Percentiles rank a stretch among this genome's conserved stretches.
Evolutionary conservation across 1,284 basidiomycete genomes (phyloP).

Genomic region (Tetrapyrgos nigripes): DNA sequence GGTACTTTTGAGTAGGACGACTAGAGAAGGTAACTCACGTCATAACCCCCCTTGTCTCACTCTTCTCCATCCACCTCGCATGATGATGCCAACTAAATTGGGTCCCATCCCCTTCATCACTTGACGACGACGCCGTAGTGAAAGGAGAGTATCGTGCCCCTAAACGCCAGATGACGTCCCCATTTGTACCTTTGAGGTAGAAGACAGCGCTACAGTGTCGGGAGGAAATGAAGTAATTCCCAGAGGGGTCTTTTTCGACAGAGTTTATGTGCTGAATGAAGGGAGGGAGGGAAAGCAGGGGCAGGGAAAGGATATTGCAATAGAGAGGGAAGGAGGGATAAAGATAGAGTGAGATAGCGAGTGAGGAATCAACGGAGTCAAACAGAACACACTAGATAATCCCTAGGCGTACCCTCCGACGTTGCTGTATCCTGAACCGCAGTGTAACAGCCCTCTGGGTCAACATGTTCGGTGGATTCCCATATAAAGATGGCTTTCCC

Average conservation of each 20-base stretch:
- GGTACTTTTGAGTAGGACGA: too few relatives aligned
- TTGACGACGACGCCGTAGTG: too few relatives aligned
- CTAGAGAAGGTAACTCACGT: too few relatives aligned
- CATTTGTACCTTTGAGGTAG: conserved; percentile 17
- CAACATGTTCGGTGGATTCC: conserved; percentile 15
- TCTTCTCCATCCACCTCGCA: conserved; percentile 17
- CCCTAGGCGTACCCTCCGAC: conserved; percentile 7
- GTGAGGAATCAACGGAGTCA: not conserved
- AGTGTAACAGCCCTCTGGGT: conserved; percentile 13
- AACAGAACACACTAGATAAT: conserved; percentile 13
- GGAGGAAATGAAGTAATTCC: conserved; percentile 23
- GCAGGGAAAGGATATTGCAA: too few relatives aligned
- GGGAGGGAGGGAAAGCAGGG: too few relatives aligned
- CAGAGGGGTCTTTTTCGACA: conserved; percentile 16
- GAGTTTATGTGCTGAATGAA: conserved; percentile 15
- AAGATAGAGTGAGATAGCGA: not conserved
- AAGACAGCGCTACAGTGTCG: conserved; percentile 20
- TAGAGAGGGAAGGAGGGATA: not conserved
- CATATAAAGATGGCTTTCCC: conserved; percentile 17
- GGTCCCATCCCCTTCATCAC: conserved; percentile 14
- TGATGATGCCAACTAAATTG: conserved; percentile 25
- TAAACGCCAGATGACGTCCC: conserved; percentile 23
- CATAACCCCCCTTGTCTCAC: conserved; percentile 13
- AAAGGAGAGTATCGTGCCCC: conserved; percentile 21
- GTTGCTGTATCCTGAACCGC: not conserved